Base-by-base conservation (phyloP, 805 yeast species). In the Starmerella roubikii region DNA sequence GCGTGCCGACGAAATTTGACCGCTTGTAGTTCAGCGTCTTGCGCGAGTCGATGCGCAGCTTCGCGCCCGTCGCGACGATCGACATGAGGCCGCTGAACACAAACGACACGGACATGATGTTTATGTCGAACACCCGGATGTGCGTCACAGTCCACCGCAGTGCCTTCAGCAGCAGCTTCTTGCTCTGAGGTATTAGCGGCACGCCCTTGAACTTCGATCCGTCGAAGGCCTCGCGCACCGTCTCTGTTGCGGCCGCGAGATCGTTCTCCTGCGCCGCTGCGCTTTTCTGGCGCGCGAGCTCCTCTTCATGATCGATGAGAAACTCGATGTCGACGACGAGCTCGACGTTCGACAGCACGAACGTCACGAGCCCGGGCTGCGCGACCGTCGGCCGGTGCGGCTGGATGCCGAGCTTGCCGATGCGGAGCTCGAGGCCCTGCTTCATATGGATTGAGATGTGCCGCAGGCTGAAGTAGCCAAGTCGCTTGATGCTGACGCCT, bases 381-480 rank as follows among this genome's bases (percentile, higher is more conserved):
- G 66, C 60, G 23, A 61, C 59, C 3, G 62, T 58, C 3, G 67
- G 66, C 3, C 66, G 50, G 38, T 61, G 66, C 12, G 65, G 48
- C 13, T 51, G 34, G 5, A 64, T 37, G 12, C 65, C 63, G 5
- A 61, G 38, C 34, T 51, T 47, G 24, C 61, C 57, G 27, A 64
- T 56, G 13, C 52, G 53, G 32, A 63, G 44, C 23, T 53, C 54
- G 16, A 60, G 36, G 21, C 67, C 67, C 5, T 57, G 50, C 28
- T 45, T 46, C 6, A 61, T 59, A 7, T 57, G 45, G 31, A 56
- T 52, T 2, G 59, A 45, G 21, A 62, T 50, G 42, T 60, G 58
- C 20, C 64, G 51, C n/a, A 62, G 45, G 16, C 59, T 56, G 39
- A 62, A 50, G 48, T 62, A 62, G 29, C 67, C 67, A 13, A 63